Base-by-base conservation (phyloP, 805 yeast genomes). In the Cyberlindnera maclurae region DNA sequence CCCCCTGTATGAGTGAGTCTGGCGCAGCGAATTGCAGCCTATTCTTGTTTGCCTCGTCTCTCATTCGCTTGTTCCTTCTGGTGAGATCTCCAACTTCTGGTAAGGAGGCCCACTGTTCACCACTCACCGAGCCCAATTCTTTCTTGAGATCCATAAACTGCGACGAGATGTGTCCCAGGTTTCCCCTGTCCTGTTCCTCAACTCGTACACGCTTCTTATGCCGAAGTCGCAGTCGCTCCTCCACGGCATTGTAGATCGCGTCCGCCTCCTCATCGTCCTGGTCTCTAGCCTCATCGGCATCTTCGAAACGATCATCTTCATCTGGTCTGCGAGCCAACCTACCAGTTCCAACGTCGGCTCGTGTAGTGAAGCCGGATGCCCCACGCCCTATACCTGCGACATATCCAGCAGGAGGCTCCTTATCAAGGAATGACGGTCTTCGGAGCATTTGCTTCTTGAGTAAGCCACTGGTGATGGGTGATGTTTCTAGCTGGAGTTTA, bases 381-480 rank as follows among this genome's bases (percentile, higher is more conserved):
- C 98, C 98, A 55, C 98, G 69, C 0, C 97, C 97, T 7, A 88
- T 62, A 18, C 98, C 98, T 3, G 97, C 82, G 30, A 88, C 73
- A 55, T 90, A 90, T 5, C 94, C 95, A 2, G 82, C 74, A 0
- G 98, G 98, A 1, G 97, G 82, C 44, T 78, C 77, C 63, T 83
- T 86, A 53, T 82, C 87, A 34, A 90, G 65, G 60, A 93, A 93
- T 5, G 49, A 45, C 2, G 42, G 45, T 10, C 49, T 32, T 12
- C 34, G 22, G 4, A 12, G 15, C 34, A 32, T 32, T 22, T 4
- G 36, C 32, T 38, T 34, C 15, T 18, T 20, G 24, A 8, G 5
- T 20, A n/a, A n/a, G n/a, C 24, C 24, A 20, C 8, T 20, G 5
- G 24, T 5, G 8, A 20, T 5, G 8, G 8, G 24, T 20, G 24